Base-by-base conservation (phyloP, 805 yeast species). In the Wickerhamomyces alni region DNA sequence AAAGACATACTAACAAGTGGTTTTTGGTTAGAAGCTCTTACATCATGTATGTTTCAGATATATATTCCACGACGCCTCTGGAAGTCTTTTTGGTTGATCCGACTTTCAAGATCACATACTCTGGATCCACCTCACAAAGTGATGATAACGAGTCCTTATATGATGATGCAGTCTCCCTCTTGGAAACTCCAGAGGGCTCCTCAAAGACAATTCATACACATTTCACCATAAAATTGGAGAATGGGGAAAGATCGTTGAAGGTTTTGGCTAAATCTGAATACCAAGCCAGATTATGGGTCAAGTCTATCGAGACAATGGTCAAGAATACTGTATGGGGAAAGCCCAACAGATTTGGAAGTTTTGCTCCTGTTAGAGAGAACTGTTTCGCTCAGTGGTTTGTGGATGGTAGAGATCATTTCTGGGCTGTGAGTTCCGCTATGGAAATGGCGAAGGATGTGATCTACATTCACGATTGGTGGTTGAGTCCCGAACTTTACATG, bases 391-490 rank as follows among this genome's bases (percentile, higher is more conserved):
- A 93, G 58, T 91, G 95, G 93, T 81, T 93, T 65, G 98, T 93
- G 4, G 99, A 93, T 62, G 95, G 84, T 4, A 72, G 99, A 54
- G 99, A 93, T 61, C 86, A 93, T 59, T 83, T 87, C 66, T 93
- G 98, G 97, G 94, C 97, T 2, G 80, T 88, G 3, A 84, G 95
- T 24, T 80, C 88, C 10, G 99, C 98, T 0, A 67, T 93, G 39
- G 87, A 84, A 49, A 82, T 86, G 85, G 98, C 99, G 0, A 80
- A 80, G 48, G 98, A 93, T 66, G 91, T 84, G 1, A 82, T 93
- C 26, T 93, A 81, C 58, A 87, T 93, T 36, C 97, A 93, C 55
- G 99, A 91, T 55, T 93, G 99, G 99, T 93, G 99, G 99, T 68
- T 93, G 19, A 76, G 91, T 5, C 99, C 99, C 0, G 99, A 93